Base-by-base conservation (phyloP, 257 asterid genomes). In the Plantago ovata region DNA sequence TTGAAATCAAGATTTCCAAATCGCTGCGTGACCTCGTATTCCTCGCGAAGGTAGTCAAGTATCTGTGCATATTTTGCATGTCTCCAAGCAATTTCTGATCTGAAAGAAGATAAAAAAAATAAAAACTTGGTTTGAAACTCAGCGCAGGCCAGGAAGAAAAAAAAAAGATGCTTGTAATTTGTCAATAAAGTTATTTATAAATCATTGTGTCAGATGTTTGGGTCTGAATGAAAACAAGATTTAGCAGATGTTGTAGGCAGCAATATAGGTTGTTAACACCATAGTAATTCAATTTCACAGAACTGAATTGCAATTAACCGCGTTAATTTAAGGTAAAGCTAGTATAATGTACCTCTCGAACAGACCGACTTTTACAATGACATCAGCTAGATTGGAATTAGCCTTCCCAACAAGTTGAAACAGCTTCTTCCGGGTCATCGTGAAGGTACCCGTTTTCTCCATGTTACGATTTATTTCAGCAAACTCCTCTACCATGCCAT, bases 401-500 rank as follows among this genome's bases (percentile, higher is more conserved):
- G 98, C 98, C 81, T 89, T 93, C 75, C 98, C 98, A 53, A 89
- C 95, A 19, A 93, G 95, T 75, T 89, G 96, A 70, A 93, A 93
- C 69, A 93, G 80, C 74, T 89, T 88, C 69, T 89, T 93, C 48
- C 97, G 74, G 46, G 79, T 75, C 92, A 93, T 81, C 3, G 98
- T 93, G 77, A 93, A 93, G 69, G 93, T 93, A 21, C 98, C 97
- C 1, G 88, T 86, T 78, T 84, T 82, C 72, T 84, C 96, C 98
- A 93, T 89, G 57, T 74, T 84, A 14, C 97, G 95, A 60, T 93
- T 93, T 75, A 93, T 93, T 62, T 81, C 79, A 32, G 97, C 87
- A 69, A 93, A 93, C 56, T 89, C 97, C 77, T 84, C 84, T 40
- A 93, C 95, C 95, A 93, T 89, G 47, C 95, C 91, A 66, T 93